Conservation (phyloP, 208 protist genomes). For the Trypanosoma cruzi region DNA sequence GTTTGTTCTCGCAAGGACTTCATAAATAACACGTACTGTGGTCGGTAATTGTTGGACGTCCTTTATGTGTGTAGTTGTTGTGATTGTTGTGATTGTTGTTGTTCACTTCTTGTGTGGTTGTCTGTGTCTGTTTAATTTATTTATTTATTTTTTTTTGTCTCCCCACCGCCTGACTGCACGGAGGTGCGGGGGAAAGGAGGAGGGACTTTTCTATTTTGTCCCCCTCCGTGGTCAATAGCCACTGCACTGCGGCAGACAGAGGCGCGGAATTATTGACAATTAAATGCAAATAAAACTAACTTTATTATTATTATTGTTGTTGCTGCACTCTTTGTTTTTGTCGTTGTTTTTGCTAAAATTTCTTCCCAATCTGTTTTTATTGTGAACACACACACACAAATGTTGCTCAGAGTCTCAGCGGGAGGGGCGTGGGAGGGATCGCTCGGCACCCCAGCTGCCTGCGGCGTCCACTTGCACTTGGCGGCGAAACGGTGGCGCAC, state of each 20-base stretch:
- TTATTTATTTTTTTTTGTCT: no score
- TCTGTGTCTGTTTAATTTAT: not conserved
- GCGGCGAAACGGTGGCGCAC: no score
- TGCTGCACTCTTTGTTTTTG: not conserved
- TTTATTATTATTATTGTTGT: not conserved
- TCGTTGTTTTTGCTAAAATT: no score
- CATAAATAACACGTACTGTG: not conserved
- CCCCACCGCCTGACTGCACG: not conserved
- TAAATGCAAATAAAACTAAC: not conserved
- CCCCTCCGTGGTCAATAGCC: not conserved
- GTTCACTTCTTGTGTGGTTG: not conserved
- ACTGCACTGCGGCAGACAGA: not conserved
- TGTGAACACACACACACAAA: no score
- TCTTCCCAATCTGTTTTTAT: no score
- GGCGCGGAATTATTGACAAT: not conserved
- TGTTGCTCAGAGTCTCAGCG: no score
- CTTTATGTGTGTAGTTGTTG: not conserved
- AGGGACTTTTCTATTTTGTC: not conserved
- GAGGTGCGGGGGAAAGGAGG: not conserved
- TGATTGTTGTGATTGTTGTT: not conserved
- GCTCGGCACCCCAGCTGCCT: no score
- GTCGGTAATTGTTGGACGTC: not conserved
- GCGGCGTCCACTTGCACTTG: no score
- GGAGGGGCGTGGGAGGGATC: no score
- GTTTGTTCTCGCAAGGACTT: slow-evolving; percentile 23